Percentiles rank a stretch among this genome's conserved stretches.
These are phyloP conservation scores for Tolypocladium pustulatum DNA, from an alignment of 2,329 filamentous ascomycete genomes.

Conservation along the genomic window DNA sequence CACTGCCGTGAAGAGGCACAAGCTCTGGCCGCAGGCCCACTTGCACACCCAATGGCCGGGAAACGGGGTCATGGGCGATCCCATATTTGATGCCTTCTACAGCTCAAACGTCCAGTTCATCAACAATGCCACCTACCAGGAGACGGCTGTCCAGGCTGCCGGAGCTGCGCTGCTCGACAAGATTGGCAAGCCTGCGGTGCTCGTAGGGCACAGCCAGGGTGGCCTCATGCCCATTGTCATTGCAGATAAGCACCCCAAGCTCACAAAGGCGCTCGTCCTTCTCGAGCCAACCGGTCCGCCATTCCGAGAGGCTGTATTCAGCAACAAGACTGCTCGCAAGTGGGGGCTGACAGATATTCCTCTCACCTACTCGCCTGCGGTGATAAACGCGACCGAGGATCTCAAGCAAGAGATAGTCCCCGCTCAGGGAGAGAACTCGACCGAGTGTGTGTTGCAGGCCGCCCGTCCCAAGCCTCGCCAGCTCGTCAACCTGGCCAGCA, in stretches of 20 bases:
- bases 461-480: conserved; percentile 5
- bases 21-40: conserved; percentile 26
- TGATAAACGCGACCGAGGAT: conserved; percentile 22
- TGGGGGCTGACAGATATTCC: conserved; percentile 40
- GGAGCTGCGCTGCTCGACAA: conserved; percentile 30
- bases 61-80: conserved; percentile 25
- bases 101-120: conserved; percentile 26
- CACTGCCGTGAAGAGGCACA: conserved; percentile 21
- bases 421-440: conserved; percentile 9
- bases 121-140: conserved; percentile 20
- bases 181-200: conserved; percentile 27
- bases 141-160: conserved; percentile 25
- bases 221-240: conserved; percentile 29
- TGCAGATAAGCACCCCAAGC: conserved; percentile 27
- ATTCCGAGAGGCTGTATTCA: conserved; percentile 30
- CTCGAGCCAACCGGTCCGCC: conserved; percentile 38
- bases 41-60: conserved; percentile 34
- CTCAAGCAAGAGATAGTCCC: conserved; percentile 18
- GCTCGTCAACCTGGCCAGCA: conserved; percentile 6
- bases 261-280: conserved; percentile 29
- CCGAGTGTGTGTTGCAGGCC: conserved; percentile 23
- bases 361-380: conserved; percentile 33
- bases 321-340: conserved; percentile 18
- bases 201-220: conserved; percentile 36
- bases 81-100: conserved; percentile 30